Percentiles rank a stretch among this genome's conserved stretches.
phyloP scores from a whole-genome alignment of 306 rosid genomes.

The Alnus glutinosa region DNA sequence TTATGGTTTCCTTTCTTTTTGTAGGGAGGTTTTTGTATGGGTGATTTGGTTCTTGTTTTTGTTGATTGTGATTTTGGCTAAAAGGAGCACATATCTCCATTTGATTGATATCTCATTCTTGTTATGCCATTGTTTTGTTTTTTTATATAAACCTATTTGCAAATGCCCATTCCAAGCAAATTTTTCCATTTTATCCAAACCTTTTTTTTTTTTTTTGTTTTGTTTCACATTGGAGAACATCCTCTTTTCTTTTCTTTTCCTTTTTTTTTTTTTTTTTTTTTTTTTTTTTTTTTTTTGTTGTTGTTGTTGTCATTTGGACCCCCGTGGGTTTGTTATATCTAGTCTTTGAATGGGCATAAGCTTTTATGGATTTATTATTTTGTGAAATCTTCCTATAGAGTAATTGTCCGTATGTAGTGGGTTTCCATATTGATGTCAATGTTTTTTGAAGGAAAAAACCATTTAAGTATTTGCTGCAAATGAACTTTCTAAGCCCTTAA shows the following conservation, averaged over 20 bases:
- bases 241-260: too few species aligned
- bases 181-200: neutral
- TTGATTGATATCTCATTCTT: neutral
- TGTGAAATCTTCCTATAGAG: neutral
- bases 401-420: neutral
- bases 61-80: neutral
- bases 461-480: constrained; percentile 7
- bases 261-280: neutral
- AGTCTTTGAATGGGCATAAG: neutral
- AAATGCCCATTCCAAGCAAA: neutral
- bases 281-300: neutral
- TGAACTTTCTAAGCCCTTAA: neutral
- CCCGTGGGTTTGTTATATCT: neutral
- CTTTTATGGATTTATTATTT: neutral
- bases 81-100: neutral
- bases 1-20: neutral
- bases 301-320: neutral
- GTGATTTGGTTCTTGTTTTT: neutral
- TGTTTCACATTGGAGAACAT: neutral
- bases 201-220: neutral
- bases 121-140: neutral
- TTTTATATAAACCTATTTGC: neutral
- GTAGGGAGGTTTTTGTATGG: neutral
- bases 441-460: neutral
- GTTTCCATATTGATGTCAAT: neutral